Evolutionary conservation across 2,329 filamentous ascomycete genomes (phyloP).

Genomic region (Aspergillus hortae): DNA sequence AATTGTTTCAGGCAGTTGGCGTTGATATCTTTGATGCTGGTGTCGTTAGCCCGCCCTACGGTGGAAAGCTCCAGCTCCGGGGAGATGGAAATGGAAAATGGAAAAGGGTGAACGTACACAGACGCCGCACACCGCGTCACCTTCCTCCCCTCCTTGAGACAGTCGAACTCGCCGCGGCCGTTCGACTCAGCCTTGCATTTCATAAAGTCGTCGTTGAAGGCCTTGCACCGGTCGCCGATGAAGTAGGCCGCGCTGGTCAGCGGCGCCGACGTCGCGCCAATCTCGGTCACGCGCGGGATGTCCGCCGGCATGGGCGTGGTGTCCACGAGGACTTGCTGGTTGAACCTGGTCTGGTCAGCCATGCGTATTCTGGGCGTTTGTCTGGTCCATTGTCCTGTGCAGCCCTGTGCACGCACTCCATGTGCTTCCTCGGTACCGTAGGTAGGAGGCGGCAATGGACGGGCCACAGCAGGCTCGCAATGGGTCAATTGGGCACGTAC

Average conservation of each 20-base stretch:
- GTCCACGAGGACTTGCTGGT: conserved; percentile 89
- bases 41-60: not conserved
- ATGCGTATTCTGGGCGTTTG: not conserved
- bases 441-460: conserved; percentile 2
- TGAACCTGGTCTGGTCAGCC: conserved; percentile 66
- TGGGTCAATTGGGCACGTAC: conserved; percentile 8
- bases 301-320: conserved; percentile 89
- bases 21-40: conserved; percentile 90
- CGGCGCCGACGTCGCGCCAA: conserved; percentile 89
- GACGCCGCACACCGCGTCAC: conserved; percentile 95
- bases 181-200: conserved; percentile 96
- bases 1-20: conserved; percentile 90
- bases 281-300: conserved; percentile 89
- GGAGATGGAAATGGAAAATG: too few species aligned
- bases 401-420: not conserved
- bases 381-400: not conserved
- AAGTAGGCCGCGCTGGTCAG: conserved; percentile 91
- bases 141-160: conserved; percentile 91
- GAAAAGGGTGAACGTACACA: conserved; percentile 64
- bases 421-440: not conserved
- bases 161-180: conserved; percentile 87
- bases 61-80: too few species aligned
- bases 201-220: conserved; percentile 99
- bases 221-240: conserved; percentile 89
- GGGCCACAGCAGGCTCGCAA: too few species aligned